Conservation (phyloP, 805 yeast genomes). For the Wickerhamiella spandovensis region DNA sequence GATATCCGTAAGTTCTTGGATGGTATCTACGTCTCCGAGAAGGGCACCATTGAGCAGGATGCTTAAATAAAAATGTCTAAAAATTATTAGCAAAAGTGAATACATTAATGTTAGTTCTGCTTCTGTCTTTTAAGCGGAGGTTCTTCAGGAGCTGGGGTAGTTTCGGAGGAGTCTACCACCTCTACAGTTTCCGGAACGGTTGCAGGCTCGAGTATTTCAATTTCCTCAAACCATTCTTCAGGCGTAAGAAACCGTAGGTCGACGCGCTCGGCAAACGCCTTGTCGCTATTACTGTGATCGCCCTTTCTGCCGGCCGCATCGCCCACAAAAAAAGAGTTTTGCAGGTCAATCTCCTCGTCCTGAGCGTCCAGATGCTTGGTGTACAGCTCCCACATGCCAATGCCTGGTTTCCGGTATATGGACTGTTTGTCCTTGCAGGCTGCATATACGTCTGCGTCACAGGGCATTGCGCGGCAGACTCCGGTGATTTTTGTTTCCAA, state of each 20-base stretch:
- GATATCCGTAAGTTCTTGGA: constrained; percentile 99
- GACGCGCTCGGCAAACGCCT: constrained; percentile 46
- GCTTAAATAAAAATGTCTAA: constrained; percentile 11
- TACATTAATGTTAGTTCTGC: neutral
- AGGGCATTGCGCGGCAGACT: constrained; percentile 2
- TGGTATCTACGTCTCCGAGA: constrained; percentile 98
- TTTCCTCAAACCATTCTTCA: constrained; percentile 42
- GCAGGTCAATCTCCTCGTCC: constrained; percentile 27
- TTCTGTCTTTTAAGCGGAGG: too few relatives aligned
- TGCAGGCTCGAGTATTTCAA: neutral
- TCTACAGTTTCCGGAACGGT: too few relatives aligned
- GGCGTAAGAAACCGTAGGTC: constrained; percentile 52
- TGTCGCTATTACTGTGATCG: constrained; percentile 77
- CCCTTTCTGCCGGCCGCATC: constrained; percentile 83
- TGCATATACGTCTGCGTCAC: constrained; percentile 34
- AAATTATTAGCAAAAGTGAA: neutral
- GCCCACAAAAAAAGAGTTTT: constrained; percentile 60
- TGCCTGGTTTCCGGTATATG: constrained; percentile 43
- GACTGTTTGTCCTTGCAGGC: constrained; percentile 35
- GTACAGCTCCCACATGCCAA: constrained; percentile 64
- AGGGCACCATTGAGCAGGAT: constrained; percentile 74
- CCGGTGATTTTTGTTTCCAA: constrained; percentile 17
- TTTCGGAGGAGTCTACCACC: too few relatives aligned
- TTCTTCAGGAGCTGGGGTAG: too few relatives aligned
- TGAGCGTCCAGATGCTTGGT: constrained; percentile 26